Evolutionary conservation across 306 rosid genomes (phyloP), one percentile per base, ranked within the genome.

Genomic region (Sophora flavescens): DNA sequence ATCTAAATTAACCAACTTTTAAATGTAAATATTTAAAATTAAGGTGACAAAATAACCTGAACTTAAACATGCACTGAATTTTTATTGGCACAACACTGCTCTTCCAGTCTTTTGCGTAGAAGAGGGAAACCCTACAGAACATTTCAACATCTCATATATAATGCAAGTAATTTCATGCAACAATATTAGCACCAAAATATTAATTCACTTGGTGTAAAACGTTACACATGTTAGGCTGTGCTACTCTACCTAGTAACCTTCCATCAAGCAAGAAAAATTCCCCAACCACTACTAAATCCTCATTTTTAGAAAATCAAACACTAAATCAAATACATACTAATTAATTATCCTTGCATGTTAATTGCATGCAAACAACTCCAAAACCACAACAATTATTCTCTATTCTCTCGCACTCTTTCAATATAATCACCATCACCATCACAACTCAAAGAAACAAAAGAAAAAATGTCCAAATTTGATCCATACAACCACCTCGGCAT

Each of bases 381-480:
- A 26, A 33, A 68, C 30, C 39, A 32, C 6, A 33, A 68, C 14
- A 38, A 32, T 9, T 15, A 68, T 47, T 30, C 45, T 41, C 36
- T 6, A 36, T 42, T 1, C 2, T 5, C 28, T 22, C 39, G 3
- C 59, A 30, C 7, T 72, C 65, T 81, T 60, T 68, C 8, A 30
- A 9, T 6, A 15, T 10, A 14, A 38, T 39, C 41, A 35, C 1
- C 15, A 36, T 8, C 8, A 35, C 22, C 22, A 22, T 22, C 22
- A 22, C 1, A 22, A 1, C 22, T 22, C 22, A 39, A 15, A 4
- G 11, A 17, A 3, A 42, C 3, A 42, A 41, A 38, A 57, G 7
- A 64, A 26, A 64, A 26, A 9, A 90, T 84, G 89, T 83, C 96
- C 13, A 62, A 77, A 8, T 92, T 89, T 67, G 85, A 89, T 75